Base-by-base conservation (phyloP, 2,329 filamentous ascomycete species). In the Xylaria sp. region DNA sequence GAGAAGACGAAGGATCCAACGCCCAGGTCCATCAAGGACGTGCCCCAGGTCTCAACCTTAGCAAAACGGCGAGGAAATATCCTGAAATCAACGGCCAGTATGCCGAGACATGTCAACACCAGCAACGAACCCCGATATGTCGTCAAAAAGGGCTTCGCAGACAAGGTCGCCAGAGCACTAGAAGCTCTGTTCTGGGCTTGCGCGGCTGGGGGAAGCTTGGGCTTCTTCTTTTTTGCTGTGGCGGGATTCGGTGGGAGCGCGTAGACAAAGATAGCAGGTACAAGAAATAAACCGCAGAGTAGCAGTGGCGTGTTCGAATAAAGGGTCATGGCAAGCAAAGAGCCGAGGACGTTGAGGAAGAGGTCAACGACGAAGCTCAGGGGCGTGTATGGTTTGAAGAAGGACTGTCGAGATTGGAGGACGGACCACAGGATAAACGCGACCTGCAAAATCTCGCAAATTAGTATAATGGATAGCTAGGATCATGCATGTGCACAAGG, bases 11-110 rank as follows among this genome's bases (percentile, higher is more conserved):
- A 99, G 13, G 94, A 97, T 32, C 96, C 96, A 57, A 99, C 96
- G 58, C 96, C 96, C 76, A 98, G 86, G 79, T 99, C 96, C 96
- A 99, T 99, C 70, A 99, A 83, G n/a, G 95, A 98, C 1, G 95
- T 98, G 63, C 96, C 96, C 93, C 96, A 99, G n/a, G 93, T 98
- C 81, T 99, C 96, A 2, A 97, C 96, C 83, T 99, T 99, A 66
- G 94, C 96, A 79, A 98, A 98, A 37, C 96, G 91, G 32, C 96
- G 89, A 2, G 96, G 96, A 76, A 99, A 99, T 68, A 98, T 85
- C 21, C 87, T 90, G 79, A 99, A 99, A 81, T 99, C 96, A 60
- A 99, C 96, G 18, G 96, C 96, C n/a, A 99, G 87, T 74, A 99
- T 98, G 61, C 93, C 93, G 54, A 96, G 82, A 77, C 93, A 97